Conservation (phyloP, 495 filamentous ascomycete genomes). For the Parmelia sp. region DNA sequence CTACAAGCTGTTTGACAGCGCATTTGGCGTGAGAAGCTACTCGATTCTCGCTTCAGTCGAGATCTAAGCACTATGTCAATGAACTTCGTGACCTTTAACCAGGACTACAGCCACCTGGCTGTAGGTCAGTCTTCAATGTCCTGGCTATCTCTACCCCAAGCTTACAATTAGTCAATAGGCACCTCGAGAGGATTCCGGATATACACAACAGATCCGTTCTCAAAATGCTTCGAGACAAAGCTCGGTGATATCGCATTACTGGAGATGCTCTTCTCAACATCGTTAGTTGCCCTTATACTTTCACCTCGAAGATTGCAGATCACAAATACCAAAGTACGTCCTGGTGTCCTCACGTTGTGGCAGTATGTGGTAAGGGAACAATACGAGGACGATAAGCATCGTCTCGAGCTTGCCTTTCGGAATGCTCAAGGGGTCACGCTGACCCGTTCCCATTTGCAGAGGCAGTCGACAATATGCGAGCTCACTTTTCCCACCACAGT, state of each 20-base stretch:
- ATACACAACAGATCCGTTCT: slow-evolving; percentile 92
- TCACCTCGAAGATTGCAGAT: slow-evolving; percentile 88
- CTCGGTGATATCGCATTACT: slow-evolving; percentile 90
- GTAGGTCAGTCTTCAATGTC: slow-evolving; percentile 57
- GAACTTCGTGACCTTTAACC: slow-evolving; percentile 98
- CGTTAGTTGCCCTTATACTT: slow-evolving; percentile 85
- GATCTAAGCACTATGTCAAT: slow-evolving; percentile 54
- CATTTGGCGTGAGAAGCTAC: not conserved
- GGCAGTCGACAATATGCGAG: slow-evolving; percentile 95
- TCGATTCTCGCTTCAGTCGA: not conserved
- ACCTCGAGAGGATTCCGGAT: slow-evolving; percentile 90
- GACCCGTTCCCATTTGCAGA: slow-evolving; percentile 41
- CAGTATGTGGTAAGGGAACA: slow-evolving; percentile 8
- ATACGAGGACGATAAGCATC: slow-evolving; percentile 14
- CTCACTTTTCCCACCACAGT: slow-evolving; percentile 94
- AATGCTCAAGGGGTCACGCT: slow-evolving; percentile 5
- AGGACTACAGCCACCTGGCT: slow-evolving; percentile 94
- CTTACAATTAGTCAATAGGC: slow-evolving; percentile 41
- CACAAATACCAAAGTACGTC: slow-evolving; percentile 87
- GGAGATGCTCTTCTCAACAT: slow-evolving; percentile 99
- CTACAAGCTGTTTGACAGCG: not conserved
- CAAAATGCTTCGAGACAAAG: slow-evolving; percentile 84
- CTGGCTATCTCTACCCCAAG: not conserved
- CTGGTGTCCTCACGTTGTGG: not conserved
- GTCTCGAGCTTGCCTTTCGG: slow-evolving; percentile 7